Evolutionary conservation across 345 rosid genomes (phyloP).

Genomic region (Tarenaya hassleriana): DNA sequence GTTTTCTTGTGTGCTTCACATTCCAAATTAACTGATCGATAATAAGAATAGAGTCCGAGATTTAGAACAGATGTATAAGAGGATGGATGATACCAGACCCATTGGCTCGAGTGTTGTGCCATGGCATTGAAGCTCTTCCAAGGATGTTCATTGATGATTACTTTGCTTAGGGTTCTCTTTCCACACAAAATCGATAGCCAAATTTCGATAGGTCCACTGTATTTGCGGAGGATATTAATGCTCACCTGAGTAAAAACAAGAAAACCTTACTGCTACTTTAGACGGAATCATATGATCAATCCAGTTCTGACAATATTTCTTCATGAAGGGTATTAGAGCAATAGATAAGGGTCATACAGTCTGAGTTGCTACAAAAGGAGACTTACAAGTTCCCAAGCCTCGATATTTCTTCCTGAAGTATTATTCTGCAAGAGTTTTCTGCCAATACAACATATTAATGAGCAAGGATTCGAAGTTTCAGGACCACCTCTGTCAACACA

Average conservation of each 20-base stretch:
- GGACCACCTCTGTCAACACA: neutral
- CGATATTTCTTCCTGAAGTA: constrained; percentile 39
- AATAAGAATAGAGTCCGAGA: neutral
- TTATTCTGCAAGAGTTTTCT: constrained; percentile 46
- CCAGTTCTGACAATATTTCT: too few relatives aligned
- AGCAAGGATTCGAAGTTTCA: constrained; percentile 9
- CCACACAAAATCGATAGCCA: constrained; percentile 46
- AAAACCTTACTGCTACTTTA: neutral
- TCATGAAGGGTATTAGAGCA: neutral
- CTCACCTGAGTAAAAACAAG: constrained; percentile 36
- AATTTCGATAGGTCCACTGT: constrained; percentile 62
- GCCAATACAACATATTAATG: constrained; percentile 26
- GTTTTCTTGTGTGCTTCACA: constrained; percentile 2
- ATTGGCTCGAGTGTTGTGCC: constrained; percentile 77
- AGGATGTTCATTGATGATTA: constrained; percentile 44
- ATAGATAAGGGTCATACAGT: neutral
- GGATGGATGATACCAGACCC: constrained; percentile 57
- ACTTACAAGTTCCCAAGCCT: constrained; percentile 82
- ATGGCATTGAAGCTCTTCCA: constrained; percentile 59
- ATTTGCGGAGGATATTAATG: constrained; percentile 65
- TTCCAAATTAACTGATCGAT: neutral
- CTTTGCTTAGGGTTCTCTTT: constrained; percentile 14
- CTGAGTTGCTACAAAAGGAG: constrained; percentile 1
- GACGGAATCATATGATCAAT: neutral
- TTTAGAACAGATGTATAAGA: too few relatives aligned